Evolutionary conservation across 257 asterid genomes (phyloP).

Genomic region (Haberlea rhodopensis): DNA sequence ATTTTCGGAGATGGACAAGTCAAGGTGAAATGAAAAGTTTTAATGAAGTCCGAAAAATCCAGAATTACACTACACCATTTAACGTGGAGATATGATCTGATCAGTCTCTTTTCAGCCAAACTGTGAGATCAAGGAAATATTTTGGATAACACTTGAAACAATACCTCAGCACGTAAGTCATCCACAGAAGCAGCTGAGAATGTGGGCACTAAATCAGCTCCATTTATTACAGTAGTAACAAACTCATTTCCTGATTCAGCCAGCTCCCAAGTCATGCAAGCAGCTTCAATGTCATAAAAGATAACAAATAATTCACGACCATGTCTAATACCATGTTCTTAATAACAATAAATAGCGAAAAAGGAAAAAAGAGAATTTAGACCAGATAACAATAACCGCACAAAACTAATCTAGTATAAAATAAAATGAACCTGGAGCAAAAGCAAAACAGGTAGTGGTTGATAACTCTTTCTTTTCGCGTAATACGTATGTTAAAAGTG

Average conservation of each 20-base stretch:
- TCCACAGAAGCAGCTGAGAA: conserved; percentile 96
- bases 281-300: no score
- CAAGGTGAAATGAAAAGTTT: no score
- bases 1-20: no score
- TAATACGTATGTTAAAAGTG: conserved; percentile 76
- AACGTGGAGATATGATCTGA: no score
- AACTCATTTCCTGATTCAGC: conserved; percentile 86
- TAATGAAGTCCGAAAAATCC: no score
- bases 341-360: no score
- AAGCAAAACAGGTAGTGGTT: conserved; percentile 73
- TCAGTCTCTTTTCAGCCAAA: no score
- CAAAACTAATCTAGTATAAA: background rate
- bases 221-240: conserved; percentile 78
- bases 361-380: background rate
- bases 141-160: conserved; percentile 11
- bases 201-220: conserved; percentile 94
- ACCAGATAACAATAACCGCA: no score
- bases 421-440: conserved; percentile 79
- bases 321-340: no score
- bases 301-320: background rate
- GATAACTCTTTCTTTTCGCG: conserved; percentile 88
- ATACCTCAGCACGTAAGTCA: conserved; percentile 95
- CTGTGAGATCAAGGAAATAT: background rate
- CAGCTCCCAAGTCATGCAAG: conserved; percentile 98
- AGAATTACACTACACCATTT: no score